These are phyloP conservation scores for Cladophialophora exuberans DNA, from an alignment of 2,329 filamentous ascomycete genomes.

Conservation along the genomic window DNA sequence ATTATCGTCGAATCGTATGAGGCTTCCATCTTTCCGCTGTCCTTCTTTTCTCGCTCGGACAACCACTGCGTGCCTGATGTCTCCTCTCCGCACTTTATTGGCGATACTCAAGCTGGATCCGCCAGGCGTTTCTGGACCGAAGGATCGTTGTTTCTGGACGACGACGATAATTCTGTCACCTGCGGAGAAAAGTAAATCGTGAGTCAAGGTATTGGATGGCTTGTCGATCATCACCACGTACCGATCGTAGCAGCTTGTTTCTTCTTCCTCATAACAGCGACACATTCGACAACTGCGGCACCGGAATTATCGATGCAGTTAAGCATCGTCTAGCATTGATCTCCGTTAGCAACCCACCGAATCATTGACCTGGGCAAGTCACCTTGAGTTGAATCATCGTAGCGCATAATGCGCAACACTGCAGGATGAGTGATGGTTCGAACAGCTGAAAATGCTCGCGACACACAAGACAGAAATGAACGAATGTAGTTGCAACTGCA, in stretches of 20 bases:
- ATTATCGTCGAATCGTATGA: constrained; percentile 95
- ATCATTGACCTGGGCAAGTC: background rate
- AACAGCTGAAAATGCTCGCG: background rate
- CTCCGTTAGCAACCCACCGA: background rate
- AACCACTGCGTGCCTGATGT: constrained; percentile 93
- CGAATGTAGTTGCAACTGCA: constrained; percentile 1
- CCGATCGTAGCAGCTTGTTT: constrained; percentile 79
- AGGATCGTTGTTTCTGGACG: constrained; percentile 90
- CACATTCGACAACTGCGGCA: constrained; percentile 95
- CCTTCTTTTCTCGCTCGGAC: constrained; percentile 89
- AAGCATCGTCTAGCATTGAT: constrained; percentile 74
- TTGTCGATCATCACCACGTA: constrained; percentile 49
- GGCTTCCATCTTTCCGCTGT: constrained; percentile 83
- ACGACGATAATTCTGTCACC: constrained; percentile 97
- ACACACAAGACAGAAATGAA: background rate
- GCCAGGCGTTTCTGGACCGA: constrained; percentile 64
- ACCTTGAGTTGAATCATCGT: constrained; percentile 93
- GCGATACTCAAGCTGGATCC: constrained; percentile 74
- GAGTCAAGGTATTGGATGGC: background rate
- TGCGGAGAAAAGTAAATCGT: constrained; percentile 41
- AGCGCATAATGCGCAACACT: constrained; percentile 41
- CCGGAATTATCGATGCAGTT: constrained; percentile 99
- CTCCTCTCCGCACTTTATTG: constrained; percentile 94
- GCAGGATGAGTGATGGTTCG: background rate
- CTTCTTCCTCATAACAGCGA: constrained; percentile 89